A percentile compares a stretch with the other conserved stretches of the same genome.
Evolutionary conservation across 352 stramenopile genomes (phyloP).

Genomic region (Pythium coloratum): DNA sequence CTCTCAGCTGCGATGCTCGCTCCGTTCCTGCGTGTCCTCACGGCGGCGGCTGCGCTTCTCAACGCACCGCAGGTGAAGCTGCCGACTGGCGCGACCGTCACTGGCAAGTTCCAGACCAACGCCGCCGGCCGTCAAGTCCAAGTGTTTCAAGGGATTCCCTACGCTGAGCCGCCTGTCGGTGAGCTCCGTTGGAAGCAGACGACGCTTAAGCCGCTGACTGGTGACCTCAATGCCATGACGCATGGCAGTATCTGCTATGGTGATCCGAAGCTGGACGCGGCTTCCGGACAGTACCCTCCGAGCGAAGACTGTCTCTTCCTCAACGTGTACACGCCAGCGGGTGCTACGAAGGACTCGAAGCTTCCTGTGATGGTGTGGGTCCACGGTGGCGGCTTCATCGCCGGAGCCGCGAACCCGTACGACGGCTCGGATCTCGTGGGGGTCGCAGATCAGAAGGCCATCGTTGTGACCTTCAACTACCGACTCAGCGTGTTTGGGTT

Average conservation of each 20-base stretch:
- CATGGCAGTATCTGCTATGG: constrained; percentile 12
- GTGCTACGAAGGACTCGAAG: constrained; percentile 27
- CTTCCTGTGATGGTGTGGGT: constrained; percentile 39
- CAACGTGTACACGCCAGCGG: constrained; percentile 34
- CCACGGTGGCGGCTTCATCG: constrained; percentile 34
- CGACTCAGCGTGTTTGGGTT: no score
- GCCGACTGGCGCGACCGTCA: background rate
- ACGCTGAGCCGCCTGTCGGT: background rate
- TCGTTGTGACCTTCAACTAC: constrained; percentile 39
- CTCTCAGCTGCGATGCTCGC: background rate
- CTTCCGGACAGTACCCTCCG: background rate
- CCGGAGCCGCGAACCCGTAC: constrained; percentile 5
- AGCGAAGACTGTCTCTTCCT: constrained; percentile 41
- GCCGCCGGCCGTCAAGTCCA: constrained; percentile 5
- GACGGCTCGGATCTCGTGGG: constrained; percentile 12
- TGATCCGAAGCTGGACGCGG: background rate
- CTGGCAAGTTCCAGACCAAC: constrained; percentile 9
- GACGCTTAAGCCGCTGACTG: constrained; percentile 12
- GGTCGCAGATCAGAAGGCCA: constrained; percentile 22
- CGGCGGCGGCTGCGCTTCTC: background rate
- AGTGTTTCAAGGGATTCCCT: constrained; percentile 3
- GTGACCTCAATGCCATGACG: background rate
- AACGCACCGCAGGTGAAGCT: constrained; percentile 3
- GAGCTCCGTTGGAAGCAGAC: constrained; percentile 13
- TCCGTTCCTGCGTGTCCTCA: background rate